Evolutionary conservation across 805 yeast species (phyloP).

Genomic region (Metschnikowia picachoensis): DNA sequence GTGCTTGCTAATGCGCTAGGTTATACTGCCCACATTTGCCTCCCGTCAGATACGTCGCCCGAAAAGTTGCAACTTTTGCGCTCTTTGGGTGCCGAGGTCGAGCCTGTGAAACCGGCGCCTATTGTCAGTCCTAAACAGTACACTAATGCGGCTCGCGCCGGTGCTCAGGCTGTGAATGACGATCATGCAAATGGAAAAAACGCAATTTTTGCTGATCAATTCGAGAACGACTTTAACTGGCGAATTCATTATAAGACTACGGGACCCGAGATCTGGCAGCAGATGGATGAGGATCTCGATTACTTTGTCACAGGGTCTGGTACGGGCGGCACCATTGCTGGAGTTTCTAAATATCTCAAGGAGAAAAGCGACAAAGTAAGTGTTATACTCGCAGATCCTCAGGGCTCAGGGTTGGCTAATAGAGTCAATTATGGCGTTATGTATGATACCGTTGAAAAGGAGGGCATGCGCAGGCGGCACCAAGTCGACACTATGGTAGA

Average conservation of each 20-base stretch:
- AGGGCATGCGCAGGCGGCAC: slow-evolving; percentile 91
- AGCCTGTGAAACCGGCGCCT: slow-evolving; percentile 89
- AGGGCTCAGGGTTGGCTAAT: slow-evolving; percentile 88
- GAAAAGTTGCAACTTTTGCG: slow-evolving; percentile 74
- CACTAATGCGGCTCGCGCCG: slow-evolving; percentile 77
- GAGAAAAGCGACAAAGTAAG: slow-evolving; percentile 39
- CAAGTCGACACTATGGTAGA: slow-evolving; percentile 95
- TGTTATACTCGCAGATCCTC: slow-evolving; percentile 86
- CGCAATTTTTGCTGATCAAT: slow-evolving; percentile 92
- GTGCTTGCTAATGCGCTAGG: slow-evolving; percentile 87
- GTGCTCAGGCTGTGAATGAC: slow-evolving; percentile 50
- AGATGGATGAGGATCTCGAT: slow-evolving; percentile 62
- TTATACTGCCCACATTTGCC: slow-evolving; percentile 84
- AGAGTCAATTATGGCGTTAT: slow-evolving; percentile 86
- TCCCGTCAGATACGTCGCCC: slow-evolving; percentile 88
- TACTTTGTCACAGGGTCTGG: slow-evolving; percentile 90
- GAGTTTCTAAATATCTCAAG: slow-evolving; percentile 35
- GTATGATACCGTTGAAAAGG: slow-evolving; percentile 85
- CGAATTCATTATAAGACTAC: slow-evolving; percentile 74
- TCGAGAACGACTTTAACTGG: slow-evolving; percentile 93
- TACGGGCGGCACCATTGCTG: slow-evolving; percentile 55
- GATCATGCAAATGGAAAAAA: slow-evolving; percentile 34
- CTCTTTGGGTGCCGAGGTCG: slow-evolving; percentile 76
- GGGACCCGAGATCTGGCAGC: slow-evolving; percentile 88
- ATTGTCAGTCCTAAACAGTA: slow-evolving; percentile 92